phyloP scores from a whole-genome alignment of 2,329 filamentous ascomycete genomes.

The Chaetoscypha palmicola region DNA sequence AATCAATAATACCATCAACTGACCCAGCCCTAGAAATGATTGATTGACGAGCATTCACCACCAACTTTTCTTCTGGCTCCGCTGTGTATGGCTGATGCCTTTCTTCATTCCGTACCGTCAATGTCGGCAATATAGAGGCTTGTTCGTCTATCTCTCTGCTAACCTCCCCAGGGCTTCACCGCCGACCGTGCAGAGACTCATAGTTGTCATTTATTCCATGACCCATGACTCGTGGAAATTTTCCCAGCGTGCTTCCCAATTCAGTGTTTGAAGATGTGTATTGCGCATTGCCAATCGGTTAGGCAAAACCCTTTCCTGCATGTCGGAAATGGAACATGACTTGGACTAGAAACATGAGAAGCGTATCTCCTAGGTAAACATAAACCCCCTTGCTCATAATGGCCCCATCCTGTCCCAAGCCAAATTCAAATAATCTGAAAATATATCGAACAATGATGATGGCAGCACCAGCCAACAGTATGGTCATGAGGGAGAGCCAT shows the following conservation, averaged over 20 bases:
- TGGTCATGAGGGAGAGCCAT: constrained; percentile 33
- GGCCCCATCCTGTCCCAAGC: constrained; percentile 35
- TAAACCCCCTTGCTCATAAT: constrained; percentile 36
- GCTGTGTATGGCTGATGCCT: too few species aligned
- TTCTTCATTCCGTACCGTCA: background rate
- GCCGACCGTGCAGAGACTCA: background rate
- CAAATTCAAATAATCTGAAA: constrained; percentile 40
- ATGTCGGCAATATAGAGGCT: background rate
- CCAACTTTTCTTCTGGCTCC: background rate
- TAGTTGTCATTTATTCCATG: background rate
- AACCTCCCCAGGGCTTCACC: background rate
- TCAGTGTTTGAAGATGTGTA: background rate
- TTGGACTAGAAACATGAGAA: constrained; percentile 35
- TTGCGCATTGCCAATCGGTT: background rate
- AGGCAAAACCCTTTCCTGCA: constrained; percentile 26
- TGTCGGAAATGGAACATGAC: constrained; percentile 31
- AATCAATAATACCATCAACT: background rate
- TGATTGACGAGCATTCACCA: background rate
- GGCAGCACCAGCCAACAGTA: constrained; percentile 34
- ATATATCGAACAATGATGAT: constrained; percentile 41
- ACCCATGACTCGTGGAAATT: too few species aligned
- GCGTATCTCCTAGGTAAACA: constrained; percentile 36
- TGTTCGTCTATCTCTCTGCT: background rate
- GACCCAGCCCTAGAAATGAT: background rate
- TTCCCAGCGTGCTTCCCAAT: background rate